Percentiles rank a stretch among this genome's conserved stretches.
phyloP scores from a whole-genome alignment of 139 green algal genomes.

The Picochlorum costavermella region DNA sequence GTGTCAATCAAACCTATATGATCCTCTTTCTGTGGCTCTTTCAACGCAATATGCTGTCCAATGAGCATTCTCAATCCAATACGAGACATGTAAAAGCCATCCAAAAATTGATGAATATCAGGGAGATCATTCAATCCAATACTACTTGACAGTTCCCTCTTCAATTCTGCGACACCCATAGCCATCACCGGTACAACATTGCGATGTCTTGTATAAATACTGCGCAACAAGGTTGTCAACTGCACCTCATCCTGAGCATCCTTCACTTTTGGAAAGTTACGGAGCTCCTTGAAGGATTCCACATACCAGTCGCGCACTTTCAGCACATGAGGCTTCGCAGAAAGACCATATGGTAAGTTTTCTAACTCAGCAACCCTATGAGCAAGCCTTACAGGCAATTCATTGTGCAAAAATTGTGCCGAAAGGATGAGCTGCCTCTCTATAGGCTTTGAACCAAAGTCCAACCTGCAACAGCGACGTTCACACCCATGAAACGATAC shows the following conservation, averaged over 20 bases:
- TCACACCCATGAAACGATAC: neutral
- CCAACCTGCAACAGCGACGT: slow-evolving; percentile 64
- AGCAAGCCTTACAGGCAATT: slow-evolving; percentile 89
- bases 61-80: slow-evolving; percentile 99
- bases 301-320: slow-evolving; percentile 99
- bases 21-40: slow-evolving; percentile 63
- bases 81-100: slow-evolving; percentile 94
- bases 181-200: slow-evolving; percentile 97
- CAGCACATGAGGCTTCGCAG: slow-evolving; percentile 73
- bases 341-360: slow-evolving; percentile 93
- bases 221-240: slow-evolving; percentile 81
- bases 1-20: slow-evolving; percentile 81
- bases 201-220: slow-evolving; percentile 67
- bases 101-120: slow-evolving; percentile 97
- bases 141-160: slow-evolving; percentile 54
- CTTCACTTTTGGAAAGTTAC: slow-evolving; percentile 59
- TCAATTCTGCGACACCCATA: slow-evolving; percentile 85
- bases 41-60: slow-evolving; percentile 88
- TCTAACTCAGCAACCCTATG: slow-evolving; percentile 95
- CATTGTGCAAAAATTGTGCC: slow-evolving; percentile 96
- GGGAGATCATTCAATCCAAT: slow-evolving; percentile 73
- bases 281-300: slow-evolving; percentile 91
- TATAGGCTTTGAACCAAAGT: slow-evolving; percentile 89
- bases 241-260: slow-evolving; percentile 65
- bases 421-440: slow-evolving; percentile 85